These are phyloP conservation scores for Rostrohypoxylon terebratum DNA, from an alignment of 495 filamentous ascomycete species.

Conservation along the genomic window DNA sequence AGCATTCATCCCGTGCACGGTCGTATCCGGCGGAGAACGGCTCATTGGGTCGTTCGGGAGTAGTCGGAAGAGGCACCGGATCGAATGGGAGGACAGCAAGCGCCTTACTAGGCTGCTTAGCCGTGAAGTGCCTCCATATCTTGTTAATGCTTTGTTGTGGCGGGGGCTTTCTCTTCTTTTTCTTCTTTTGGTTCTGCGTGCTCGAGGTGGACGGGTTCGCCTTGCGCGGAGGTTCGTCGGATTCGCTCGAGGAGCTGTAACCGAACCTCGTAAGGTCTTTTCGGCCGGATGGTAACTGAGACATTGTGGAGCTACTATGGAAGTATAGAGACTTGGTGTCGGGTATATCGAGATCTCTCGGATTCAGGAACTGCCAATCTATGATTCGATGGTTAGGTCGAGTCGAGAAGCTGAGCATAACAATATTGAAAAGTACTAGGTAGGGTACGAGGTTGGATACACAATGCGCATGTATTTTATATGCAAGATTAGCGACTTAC, in stretches of 20 bases:
- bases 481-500: constrained; percentile 21
- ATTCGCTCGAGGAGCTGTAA: constrained; percentile 54
- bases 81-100: constrained; percentile 62
- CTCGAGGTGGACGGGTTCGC: constrained; percentile 32
- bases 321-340: background rate
- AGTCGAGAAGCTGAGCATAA: background rate
- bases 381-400: constrained; percentile 14
- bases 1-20: constrained; percentile 78
- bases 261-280: constrained; percentile 47
- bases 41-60: constrained; percentile 61
- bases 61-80: constrained; percentile 59
- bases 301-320: constrained; percentile 14
- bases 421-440: background rate
- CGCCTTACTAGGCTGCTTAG: constrained; percentile 66
- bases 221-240: constrained; percentile 50
- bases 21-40: constrained; percentile 72
- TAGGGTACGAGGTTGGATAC: background rate
- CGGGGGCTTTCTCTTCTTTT: constrained; percentile 68
- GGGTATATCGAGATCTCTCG: constrained; percentile 9
- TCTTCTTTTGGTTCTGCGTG: constrained; percentile 56
- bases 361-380: constrained; percentile 8
- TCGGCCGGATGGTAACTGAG: constrained; percentile 5
- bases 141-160: constrained; percentile 81
- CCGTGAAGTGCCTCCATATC: constrained; percentile 84
- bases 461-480: constrained; percentile 1